phyloP scores from a whole-genome alignment of 202 grass and related monocot genomes.

The Elaeis oleifera region DNA sequence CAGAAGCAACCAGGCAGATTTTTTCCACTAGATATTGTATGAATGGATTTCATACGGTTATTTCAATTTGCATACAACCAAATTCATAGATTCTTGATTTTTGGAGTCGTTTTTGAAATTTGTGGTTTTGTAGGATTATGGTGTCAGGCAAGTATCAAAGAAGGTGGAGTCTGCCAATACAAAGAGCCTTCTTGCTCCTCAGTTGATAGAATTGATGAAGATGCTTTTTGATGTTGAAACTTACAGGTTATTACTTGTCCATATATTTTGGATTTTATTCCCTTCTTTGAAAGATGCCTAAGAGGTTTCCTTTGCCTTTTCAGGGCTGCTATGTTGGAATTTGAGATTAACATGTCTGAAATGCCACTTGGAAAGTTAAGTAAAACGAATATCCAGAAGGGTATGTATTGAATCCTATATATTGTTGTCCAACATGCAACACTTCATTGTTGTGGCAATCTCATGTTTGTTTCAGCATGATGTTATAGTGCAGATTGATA shows the following conservation, averaged over 20 bases:
- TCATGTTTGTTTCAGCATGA: constrained; percentile 2
- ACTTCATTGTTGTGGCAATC: background rate
- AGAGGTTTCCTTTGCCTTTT: background rate
- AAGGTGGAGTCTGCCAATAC: constrained; percentile 39
- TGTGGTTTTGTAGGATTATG: constrained; percentile 74
- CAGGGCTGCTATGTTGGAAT: constrained; percentile 93
- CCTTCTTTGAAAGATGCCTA: background rate
- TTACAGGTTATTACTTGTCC: constrained; percentile 49
- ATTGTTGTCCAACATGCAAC: background rate
- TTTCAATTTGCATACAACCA: background rate
- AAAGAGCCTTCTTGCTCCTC: constrained; percentile 81
- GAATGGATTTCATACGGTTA: constrained; percentile 12
- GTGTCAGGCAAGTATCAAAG: constrained; percentile 58
- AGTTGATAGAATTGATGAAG: constrained; percentile 70
- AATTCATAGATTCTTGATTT: background rate
- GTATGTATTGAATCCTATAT: constrained; percentile 19
- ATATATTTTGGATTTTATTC: constrained; percentile 6
- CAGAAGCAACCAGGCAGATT: constrained; percentile 74
- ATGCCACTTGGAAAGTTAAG: constrained; percentile 99
- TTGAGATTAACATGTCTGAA: constrained; percentile 97
- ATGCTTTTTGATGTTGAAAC: constrained; percentile 96
- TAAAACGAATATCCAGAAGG: constrained; percentile 87
- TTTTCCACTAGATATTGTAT: constrained; percentile 91
- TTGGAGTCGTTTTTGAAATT: background rate
- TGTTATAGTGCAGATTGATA: background rate